phyloP scores from a whole-genome alignment of 192 early-diverging fungal genomes.

The Gigaspora rosea region DNA sequence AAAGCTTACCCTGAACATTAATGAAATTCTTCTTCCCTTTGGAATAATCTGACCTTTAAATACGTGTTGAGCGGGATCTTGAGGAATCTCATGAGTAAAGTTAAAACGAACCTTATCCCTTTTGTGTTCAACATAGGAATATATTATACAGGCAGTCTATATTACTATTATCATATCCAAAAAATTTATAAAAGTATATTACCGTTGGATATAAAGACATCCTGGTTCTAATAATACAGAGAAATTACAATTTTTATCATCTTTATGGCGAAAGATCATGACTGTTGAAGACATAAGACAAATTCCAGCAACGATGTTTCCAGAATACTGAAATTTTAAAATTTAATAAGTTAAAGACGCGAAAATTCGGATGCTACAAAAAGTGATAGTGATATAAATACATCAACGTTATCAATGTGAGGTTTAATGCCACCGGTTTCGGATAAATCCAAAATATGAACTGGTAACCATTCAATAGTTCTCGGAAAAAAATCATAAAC shows the following conservation, averaged over 20 bases:
- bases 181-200: constrained; percentile 2
- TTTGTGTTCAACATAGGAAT: not conserved
- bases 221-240: constrained; percentile 64
- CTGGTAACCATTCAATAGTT: constrained; percentile 64
- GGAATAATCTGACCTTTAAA: constrained; percentile 57
- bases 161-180: not conserved
- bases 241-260: constrained; percentile 59
- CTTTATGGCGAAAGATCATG: constrained; percentile 67
- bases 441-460: constrained; percentile 78
- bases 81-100: constrained; percentile 81
- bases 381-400: not conserved
- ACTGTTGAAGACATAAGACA: constrained; percentile 72
- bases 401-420: constrained; percentile 82
- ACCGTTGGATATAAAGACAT: constrained; percentile 76
- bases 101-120: constrained; percentile 67
- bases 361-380: no score
- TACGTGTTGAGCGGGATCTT: constrained; percentile 43
- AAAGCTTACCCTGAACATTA: constrained; percentile 66
- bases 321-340: constrained; percentile 47
- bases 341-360: not conserved
- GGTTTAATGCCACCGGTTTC: constrained; percentile 70
- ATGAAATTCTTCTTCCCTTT: constrained; percentile 66
- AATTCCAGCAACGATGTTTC: constrained; percentile 72
- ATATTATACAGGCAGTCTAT: not conserved
- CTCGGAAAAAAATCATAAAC: constrained; percentile 60